Conservation (phyloP, 2,329 filamentous ascomycete species). For the Beauveria pseudobassiana region DNA sequence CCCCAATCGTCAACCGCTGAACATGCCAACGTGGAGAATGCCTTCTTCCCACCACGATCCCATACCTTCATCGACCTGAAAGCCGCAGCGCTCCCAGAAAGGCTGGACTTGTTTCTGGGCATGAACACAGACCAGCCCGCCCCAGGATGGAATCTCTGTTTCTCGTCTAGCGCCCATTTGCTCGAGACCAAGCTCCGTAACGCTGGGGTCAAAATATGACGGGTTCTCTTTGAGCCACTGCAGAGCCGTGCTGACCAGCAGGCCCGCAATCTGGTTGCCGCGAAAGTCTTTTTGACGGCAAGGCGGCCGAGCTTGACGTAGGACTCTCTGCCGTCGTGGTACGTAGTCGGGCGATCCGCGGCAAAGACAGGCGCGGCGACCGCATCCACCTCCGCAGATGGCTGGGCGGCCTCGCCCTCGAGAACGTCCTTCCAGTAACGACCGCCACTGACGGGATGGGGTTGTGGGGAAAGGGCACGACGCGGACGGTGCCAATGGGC, state of each 20-base stretch:
- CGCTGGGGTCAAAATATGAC: slow-evolving; percentile 43
- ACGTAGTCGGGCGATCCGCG: slow-evolving; percentile 38
- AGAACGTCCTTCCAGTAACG: slow-evolving; percentile 39
- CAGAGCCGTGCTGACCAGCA: slow-evolving; percentile 60
- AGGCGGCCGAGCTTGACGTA: slow-evolving; percentile 79
- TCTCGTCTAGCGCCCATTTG: slow-evolving; percentile 31
- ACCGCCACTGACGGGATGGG: slow-evolving; percentile 48
- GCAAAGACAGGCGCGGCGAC: slow-evolving; percentile 16
- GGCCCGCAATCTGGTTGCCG: slow-evolving; percentile 53
- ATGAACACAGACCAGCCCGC: slow-evolving; percentile 70
- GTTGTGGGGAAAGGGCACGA: slow-evolving; percentile 73
- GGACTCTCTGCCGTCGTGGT: slow-evolving; percentile 57
- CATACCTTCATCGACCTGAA: slow-evolving; percentile 63
- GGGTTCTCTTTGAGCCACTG: slow-evolving; percentile 60
- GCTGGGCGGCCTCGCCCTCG: slow-evolving; percentile 16
- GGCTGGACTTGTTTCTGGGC: slow-evolving; percentile 60
- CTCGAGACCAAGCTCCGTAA: slow-evolving; percentile 37
- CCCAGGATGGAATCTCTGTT: slow-evolving; percentile 52
- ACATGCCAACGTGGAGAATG: slow-evolving; percentile 84
- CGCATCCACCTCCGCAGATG: not conserved
- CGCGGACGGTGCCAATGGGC: slow-evolving; percentile 66
- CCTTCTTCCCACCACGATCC: slow-evolving; percentile 78
- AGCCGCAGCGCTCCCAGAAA: slow-evolving; percentile 67
- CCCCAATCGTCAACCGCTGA: slow-evolving; percentile 36
- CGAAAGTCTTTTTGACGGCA: slow-evolving; percentile 62